Evolutionary conservation across 495 filamentous ascomycete genomes (phyloP).

Genomic region (Tuber borchii): DNA sequence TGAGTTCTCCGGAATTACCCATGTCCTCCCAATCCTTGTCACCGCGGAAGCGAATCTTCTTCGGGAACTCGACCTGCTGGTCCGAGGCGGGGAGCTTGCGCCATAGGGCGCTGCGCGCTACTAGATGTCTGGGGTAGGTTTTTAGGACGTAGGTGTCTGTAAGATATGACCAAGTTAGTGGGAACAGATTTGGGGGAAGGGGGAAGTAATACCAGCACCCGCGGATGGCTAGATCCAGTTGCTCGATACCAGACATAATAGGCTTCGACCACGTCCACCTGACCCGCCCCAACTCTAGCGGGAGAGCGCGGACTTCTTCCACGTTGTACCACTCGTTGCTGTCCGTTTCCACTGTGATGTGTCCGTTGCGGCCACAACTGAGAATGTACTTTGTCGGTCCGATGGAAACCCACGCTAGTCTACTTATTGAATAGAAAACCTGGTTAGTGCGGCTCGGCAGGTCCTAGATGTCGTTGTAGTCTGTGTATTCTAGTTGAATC

Average conservation of each 20-base stretch:
- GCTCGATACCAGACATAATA: slow-evolving; percentile 52
- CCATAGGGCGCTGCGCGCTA: slow-evolving; percentile 59
- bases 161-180: background rate
- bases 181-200: background rate
- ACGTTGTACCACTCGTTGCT: slow-evolving; percentile 38
- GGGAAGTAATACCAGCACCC: slow-evolving; percentile 56
- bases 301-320: slow-evolving; percentile 45
- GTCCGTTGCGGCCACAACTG: slow-evolving; percentile 50
- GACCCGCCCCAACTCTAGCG: slow-evolving; percentile 10
- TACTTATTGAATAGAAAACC: slow-evolving; percentile 69
- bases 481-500: slow-evolving; percentile 61
- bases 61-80: slow-evolving; percentile 65
- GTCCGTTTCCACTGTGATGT: slow-evolving; percentile 57
- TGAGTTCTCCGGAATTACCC: slow-evolving; percentile 45
- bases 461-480: slow-evolving; percentile 83
- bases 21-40: slow-evolving; percentile 36
- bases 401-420: slow-evolving; percentile 72
- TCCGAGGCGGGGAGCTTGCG: slow-evolving; percentile 58
- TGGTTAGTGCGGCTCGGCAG: slow-evolving; percentile 67
- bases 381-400: slow-evolving; percentile 60
- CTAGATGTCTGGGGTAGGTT: slow-evolving; percentile 55
- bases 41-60: slow-evolving; percentile 54
- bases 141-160: slow-evolving; percentile 58
- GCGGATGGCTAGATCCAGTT: slow-evolving; percentile 66
- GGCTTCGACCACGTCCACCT: slow-evolving; percentile 53